These are phyloP conservation scores for Verbena officinalis DNA, from an alignment of 257 asterid species.

Conservation along the genomic window DNA sequence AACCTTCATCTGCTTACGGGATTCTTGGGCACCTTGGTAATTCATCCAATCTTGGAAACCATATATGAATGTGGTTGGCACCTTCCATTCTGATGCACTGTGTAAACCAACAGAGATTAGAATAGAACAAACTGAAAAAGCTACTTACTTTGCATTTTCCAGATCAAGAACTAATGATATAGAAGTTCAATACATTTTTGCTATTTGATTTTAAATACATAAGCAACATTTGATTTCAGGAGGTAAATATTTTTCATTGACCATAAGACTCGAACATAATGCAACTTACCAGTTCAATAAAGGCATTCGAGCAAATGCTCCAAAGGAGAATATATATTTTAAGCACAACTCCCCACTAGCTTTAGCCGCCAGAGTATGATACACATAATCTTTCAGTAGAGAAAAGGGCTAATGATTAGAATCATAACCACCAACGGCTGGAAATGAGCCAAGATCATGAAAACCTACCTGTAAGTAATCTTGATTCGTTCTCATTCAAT, in stretches of 20 bases:
- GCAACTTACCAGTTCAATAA: slow-evolving; percentile 61
- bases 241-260: slow-evolving; percentile 4
- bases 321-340: slow-evolving; percentile 78
- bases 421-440: neutral
- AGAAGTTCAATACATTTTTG: neutral
- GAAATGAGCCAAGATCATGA: slow-evolving; percentile 6
- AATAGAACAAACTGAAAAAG: neutral
- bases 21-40: slow-evolving; percentile 73
- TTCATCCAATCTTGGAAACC: slow-evolving; percentile 86
- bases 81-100: slow-evolving; percentile 86
- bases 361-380: slow-evolving; percentile 86
- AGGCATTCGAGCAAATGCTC: slow-evolving; percentile 81
- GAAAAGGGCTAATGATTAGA: slow-evolving; percentile 34
- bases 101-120: slow-evolving; percentile 19
- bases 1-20: slow-evolving; percentile 71
- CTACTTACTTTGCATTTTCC: neutral
- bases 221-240: neutral
- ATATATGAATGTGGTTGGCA: slow-evolving; percentile 81
- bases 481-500: slow-evolving; percentile 62
- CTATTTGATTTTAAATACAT: slow-evolving; percentile 6
- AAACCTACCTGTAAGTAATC: slow-evolving; percentile 66
- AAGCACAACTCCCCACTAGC: slow-evolving; percentile 88
- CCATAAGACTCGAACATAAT: slow-evolving; percentile 1
- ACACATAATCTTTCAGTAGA: slow-evolving; percentile 59
- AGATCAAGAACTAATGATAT: neutral